These are phyloP conservation scores for Steccherinum ochraceum DNA, from an alignment of 768 basidiomycete genomes.

Conservation along the genomic window DNA sequence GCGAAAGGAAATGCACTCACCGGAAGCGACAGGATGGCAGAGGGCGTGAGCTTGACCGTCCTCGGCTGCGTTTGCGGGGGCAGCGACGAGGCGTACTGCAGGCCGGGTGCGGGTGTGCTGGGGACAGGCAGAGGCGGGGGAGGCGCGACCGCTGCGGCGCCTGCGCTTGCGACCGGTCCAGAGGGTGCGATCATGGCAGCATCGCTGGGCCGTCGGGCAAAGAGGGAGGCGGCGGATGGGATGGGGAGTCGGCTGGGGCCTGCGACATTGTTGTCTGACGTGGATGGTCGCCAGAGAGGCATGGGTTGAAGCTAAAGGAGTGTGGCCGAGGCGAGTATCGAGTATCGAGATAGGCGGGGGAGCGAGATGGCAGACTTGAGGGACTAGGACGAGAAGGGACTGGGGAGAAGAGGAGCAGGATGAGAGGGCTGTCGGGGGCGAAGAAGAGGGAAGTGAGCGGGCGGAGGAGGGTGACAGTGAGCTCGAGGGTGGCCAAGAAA, in stretches of 20 bases:
- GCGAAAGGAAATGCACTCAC: slow-evolving; percentile 24
- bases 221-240: background rate
- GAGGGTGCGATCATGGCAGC: background rate
- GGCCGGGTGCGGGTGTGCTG: background rate
- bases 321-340: no score
- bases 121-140: background rate
- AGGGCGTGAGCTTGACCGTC: slow-evolving; percentile 27
- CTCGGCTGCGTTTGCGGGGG: slow-evolving; percentile 22
- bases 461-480: no score
- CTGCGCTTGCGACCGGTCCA: background rate
- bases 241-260: background rate
- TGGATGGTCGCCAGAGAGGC: background rate
- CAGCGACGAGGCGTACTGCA: background rate
- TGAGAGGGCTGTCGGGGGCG: background rate
- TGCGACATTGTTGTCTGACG: background rate
- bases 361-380: no score
- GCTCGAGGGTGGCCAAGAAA: no score
- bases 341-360: no score
- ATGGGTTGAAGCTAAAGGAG: background rate
- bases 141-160: background rate
- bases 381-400: no score
- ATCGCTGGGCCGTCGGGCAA: background rate
- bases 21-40: slow-evolving; percentile 32
- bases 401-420: background rate
- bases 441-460: background rate